Percentiles rank a stretch among this genome's conserved stretches.
These are phyloP conservation scores for Myxozyma kluyveri DNA, from an alignment of 805 yeast genomes.

Conservation along the genomic window DNA sequence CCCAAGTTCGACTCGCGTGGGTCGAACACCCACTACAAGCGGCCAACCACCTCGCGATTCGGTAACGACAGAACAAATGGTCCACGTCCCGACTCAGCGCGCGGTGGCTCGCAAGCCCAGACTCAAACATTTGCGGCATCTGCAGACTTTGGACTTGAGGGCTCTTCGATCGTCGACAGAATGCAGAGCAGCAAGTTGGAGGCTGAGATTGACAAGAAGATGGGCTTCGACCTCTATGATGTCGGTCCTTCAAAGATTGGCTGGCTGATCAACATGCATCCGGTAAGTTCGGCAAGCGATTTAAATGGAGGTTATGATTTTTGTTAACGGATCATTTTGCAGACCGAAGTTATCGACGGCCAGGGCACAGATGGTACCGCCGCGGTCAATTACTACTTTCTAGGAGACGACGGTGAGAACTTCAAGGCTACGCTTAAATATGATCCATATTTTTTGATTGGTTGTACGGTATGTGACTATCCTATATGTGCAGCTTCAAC, in stretches of 20 bases:
- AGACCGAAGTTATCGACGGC: slow-evolving; percentile 50
- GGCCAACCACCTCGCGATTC: slow-evolving; percentile 2
- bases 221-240: slow-evolving; percentile 85
- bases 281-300: slow-evolving; percentile 5
- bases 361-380: slow-evolving; percentile 66
- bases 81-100: neutral
- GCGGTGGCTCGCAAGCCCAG: neutral
- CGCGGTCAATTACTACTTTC: slow-evolving; percentile 90
- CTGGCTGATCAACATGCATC: slow-evolving; percentile 92
- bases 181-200: slow-evolving; percentile 2
- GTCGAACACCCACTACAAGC: slow-evolving; percentile 12
- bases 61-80: neutral
- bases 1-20: slow-evolving; percentile 6
- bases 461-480: slow-evolving; percentile 46
- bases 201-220: slow-evolving; percentile 69
- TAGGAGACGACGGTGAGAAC: slow-evolving; percentile 95
- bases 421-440: slow-evolving; percentile 81
- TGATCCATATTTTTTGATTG: slow-evolving; percentile 82
- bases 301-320: neutral
- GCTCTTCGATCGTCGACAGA: neutral
- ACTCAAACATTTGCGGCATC: neutral
- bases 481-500: neutral
- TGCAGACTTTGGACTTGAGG: neutral
- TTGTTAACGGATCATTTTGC: neutral
- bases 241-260: slow-evolving; percentile 72